Base-by-base conservation (phyloP, 2,329 filamentous ascomycete species). In the Ophiostoma montium region DNA sequence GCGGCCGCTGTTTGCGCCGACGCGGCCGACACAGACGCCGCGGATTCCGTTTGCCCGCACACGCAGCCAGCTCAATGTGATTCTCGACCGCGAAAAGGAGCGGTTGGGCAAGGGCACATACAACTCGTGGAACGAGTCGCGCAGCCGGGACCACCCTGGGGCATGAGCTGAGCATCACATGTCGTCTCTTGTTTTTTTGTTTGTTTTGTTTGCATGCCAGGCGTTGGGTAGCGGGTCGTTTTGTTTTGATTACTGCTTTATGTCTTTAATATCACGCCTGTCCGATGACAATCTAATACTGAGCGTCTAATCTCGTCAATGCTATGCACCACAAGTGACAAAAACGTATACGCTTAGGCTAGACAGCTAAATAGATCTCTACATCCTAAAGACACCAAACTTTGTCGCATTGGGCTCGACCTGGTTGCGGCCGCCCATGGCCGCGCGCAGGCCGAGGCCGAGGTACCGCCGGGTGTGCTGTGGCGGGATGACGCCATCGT, bases 321-420 rank as follows among this genome's bases (percentile, higher is more conserved):
- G n/a, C n/a, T n/a, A n/a, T n/a, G n/a, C n/a, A n/a, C n/a, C n/a
- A n/a, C n/a, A n/a, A n/a, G n/a, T n/a, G n/a, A n/a, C n/a, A n/a
- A n/a, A n/a, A n/a, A n/a, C n/a, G n/a, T 27, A 27, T 27, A 27
- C 23, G 23, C 23, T 27, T 27, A 8, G 23, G 23, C 23, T 27
- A 27, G 23, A 27, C 8, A 27, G 23, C 23, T 27, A 27, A 8
- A 27, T 27, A 8, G 13, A 10, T 38, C 21, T 30, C 21, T 76
- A 90, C 85, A 90, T 90, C 59, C 85, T 76, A 66, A 90, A 90
- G 30, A 90, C 82, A 12, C 85, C 85, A 67, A 87, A 90, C 62
- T 73, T 81, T 18, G 79, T 84, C 53, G 76, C 75, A 45, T 76
- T 75, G 9, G 74, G 70, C 59, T 73, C 70, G 43, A 78, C 66